Conservation (phyloP, 495 filamentous ascomycete species). For the Articulospora tetracladia region DNA sequence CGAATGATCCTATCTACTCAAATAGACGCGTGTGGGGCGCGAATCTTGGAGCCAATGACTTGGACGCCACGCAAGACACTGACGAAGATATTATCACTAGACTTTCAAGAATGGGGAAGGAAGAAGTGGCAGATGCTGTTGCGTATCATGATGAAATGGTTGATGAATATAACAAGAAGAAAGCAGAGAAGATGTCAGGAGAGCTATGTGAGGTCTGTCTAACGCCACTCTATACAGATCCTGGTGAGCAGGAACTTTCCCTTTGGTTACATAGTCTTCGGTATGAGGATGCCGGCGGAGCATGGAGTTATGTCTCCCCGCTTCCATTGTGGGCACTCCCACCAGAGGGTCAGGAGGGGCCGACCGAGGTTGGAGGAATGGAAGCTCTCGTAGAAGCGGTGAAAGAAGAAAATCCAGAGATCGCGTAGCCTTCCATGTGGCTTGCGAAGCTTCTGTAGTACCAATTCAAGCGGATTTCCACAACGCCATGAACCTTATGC, state of each 20-base stretch:
- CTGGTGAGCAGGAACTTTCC: conserved; percentile 81
- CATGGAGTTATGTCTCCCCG: conserved; percentile 82
- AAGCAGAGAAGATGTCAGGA: conserved; percentile 90
- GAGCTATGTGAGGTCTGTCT: conserved; percentile 73
- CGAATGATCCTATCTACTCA: conserved; percentile 96
- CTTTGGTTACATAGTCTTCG: conserved; percentile 90
- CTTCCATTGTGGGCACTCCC: conserved; percentile 86
- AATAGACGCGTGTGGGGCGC: conserved; percentile 89
- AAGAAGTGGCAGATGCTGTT: conserved; percentile 83
- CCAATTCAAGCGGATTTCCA: not conserved
- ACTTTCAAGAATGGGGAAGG: conserved; percentile 87
- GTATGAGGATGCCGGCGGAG: conserved; percentile 75
- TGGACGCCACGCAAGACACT: conserved; percentile 56
- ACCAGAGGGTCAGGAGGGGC: conserved; percentile 57
- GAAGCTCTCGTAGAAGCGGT: conserved; percentile 43
- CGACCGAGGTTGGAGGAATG: conserved; percentile 50
- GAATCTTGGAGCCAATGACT: conserved; percentile 67
- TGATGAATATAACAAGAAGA: conserved; percentile 75
- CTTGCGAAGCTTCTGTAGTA: not conserved
- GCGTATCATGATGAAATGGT: conserved; percentile 93
- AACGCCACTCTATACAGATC: conserved; percentile 89
- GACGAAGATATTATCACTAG: conserved; percentile 88
- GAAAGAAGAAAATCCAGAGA: conserved; percentile 26
- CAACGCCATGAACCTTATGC: not conserved
- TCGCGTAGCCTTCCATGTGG: conserved; percentile 13